A percentile compares a stretch with the other conserved stretches of the same genome.
Evolutionary conservation across 306 rosid species (phyloP).

Genomic region (Fragaria vesca): DNA sequence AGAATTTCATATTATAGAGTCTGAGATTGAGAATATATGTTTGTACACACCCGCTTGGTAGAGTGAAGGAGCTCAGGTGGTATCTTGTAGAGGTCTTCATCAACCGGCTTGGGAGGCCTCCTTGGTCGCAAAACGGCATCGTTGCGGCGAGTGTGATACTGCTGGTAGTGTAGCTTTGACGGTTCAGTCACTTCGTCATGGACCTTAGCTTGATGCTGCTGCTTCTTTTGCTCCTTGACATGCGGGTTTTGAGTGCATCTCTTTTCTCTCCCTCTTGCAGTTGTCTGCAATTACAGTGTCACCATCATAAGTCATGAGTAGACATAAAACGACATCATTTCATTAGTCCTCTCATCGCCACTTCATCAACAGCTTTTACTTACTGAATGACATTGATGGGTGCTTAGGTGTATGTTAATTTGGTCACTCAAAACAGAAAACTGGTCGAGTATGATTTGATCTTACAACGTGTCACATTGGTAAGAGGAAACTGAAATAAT

Average conservation of each 20-base stretch:
- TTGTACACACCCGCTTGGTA: slow-evolving; percentile 47
- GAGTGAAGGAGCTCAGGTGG: slow-evolving; percentile 75
- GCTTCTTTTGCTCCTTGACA: slow-evolving; percentile 39
- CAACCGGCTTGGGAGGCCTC: slow-evolving; percentile 63
- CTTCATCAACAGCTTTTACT: neutral
- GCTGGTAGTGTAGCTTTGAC: slow-evolving; percentile 21
- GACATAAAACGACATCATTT: neutral
- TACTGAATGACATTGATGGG: neutral
- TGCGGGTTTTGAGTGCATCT: slow-evolving; percentile 29
- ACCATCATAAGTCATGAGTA: neutral
- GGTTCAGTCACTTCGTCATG: slow-evolving; percentile 57
- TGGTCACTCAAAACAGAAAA: neutral
- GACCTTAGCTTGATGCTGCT: slow-evolving; percentile 37
- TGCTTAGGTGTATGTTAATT: neutral
- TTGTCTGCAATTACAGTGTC: slow-evolving; percentile 23
- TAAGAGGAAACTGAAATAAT: neutral
- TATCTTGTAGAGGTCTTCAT: slow-evolving; percentile 90
- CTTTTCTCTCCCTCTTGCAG: slow-evolving; percentile 39
- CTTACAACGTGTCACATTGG: neutral
- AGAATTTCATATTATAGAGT: neutral
- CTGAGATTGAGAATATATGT: neutral
- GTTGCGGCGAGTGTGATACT: slow-evolving; percentile 4
- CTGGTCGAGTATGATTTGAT: neutral
- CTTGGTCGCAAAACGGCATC: slow-evolving; percentile 32
- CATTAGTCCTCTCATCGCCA: neutral